Conservation (phyloP, 2,329 filamentous ascomycete species). For the Colletotrichum magnum region DNA sequence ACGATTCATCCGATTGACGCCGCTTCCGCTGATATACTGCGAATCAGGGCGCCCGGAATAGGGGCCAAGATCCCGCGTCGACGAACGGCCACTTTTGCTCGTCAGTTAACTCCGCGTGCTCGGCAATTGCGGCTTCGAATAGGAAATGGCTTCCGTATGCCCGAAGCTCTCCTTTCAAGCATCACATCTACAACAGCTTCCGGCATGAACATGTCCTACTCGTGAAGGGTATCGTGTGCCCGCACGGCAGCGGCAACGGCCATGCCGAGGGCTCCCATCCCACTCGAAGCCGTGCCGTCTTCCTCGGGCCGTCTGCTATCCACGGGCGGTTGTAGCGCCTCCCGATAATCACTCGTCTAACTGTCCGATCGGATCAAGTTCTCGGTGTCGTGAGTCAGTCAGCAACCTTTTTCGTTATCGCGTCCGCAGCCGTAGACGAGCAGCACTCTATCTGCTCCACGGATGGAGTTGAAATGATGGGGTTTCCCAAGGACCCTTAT, state of each 20-base stretch:
- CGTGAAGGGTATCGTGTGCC: neutral
- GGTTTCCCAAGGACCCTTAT: slow-evolving; percentile 12
- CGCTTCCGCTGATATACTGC: neutral
- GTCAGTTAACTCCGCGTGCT: neutral
- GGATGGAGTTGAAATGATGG: slow-evolving; percentile 9
- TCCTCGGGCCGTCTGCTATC: slow-evolving; percentile 5
- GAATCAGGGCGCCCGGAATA: neutral
- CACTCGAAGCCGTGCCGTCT: neutral
- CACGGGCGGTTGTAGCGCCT: slow-evolving; percentile 2
- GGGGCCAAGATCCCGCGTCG: neutral
- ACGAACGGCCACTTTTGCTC: neutral
- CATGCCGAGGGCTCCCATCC: neutral
- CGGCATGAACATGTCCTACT: neutral
- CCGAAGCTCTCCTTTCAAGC: neutral
- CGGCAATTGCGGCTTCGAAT: neutral
- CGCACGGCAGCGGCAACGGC: slow-evolving; percentile 1
- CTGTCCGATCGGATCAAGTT: slow-evolving; percentile 9
- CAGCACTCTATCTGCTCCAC: slow-evolving; percentile 33
- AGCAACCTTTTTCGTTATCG: slow-evolving; percentile 21
- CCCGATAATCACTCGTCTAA: neutral
- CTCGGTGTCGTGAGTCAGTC: slow-evolving; percentile 32
- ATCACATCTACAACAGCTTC: neutral
- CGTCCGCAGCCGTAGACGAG: neutral
- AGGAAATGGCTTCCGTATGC: neutral
- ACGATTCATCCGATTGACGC: neutral